A percentile compares a stretch with the other conserved stretches of the same genome.
Conservation (phyloP, 108 stramenopile genomes). For the Cylindrotheca closterium region DNA sequence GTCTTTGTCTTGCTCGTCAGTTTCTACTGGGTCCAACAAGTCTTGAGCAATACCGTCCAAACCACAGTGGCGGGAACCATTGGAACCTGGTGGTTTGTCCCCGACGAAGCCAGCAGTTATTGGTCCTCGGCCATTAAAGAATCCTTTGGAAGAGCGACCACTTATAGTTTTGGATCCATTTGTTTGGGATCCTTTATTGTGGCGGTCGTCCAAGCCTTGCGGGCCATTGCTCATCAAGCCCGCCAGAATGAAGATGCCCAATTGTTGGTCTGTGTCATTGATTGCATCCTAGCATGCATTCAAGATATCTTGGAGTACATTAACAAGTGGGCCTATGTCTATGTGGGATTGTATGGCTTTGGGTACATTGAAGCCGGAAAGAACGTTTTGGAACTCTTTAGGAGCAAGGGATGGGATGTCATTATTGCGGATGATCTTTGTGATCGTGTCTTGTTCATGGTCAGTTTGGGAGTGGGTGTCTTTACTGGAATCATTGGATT, state of each 20-base stretch:
- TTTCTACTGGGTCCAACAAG: conserved; percentile 59
- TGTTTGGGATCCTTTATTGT: conserved; percentile 87
- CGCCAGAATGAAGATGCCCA: conserved; percentile 44
- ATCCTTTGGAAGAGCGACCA: conserved; percentile 62
- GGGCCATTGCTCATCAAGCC: conserved; percentile 49
- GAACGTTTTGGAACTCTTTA: conserved; percentile 68
- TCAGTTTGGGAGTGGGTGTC: conserved; percentile 60
- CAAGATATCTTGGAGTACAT: conserved; percentile 69
- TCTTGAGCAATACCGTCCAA: conserved; percentile 75
- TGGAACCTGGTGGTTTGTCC: conserved; percentile 89
- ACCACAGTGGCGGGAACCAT: conserved; percentile 77
- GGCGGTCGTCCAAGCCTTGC: conserved; percentile 78
- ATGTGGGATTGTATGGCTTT: conserved; percentile 86
- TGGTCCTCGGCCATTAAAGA: conserved; percentile 58
- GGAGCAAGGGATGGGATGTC: conserved; percentile 72
- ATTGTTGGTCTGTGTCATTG: conserved; percentile 67
- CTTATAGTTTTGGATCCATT: conserved; percentile 68
- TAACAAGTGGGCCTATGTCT: conserved; percentile 83
- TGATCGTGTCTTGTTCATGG: conserved; percentile 60
- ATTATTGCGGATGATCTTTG: conserved; percentile 77
- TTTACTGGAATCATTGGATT: conserved; percentile 63
- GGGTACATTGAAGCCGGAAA: conserved; percentile 72
- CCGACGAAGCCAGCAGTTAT: conserved; percentile 59
- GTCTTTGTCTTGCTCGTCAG: conserved; percentile 45
- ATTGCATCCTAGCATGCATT: conserved; percentile 65